Evolutionary conservation across 345 rosid species (phyloP).

Genomic region (Excoecaria agallocha): DNA sequence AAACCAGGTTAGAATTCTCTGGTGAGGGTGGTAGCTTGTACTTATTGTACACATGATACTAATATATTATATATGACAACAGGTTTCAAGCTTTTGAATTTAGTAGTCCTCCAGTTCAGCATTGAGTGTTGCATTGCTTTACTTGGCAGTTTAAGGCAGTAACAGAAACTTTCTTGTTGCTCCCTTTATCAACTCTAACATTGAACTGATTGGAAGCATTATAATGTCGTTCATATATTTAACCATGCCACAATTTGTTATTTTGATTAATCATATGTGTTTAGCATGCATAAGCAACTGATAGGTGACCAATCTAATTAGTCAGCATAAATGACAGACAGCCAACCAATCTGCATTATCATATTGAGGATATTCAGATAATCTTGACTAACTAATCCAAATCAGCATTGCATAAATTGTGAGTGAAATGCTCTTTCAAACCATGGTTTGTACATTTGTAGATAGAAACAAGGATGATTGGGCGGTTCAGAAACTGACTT

Average conservation of each 20-base stretch:
- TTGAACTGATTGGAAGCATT: conserved; percentile 1
- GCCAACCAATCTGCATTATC: neutral
- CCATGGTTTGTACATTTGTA: neutral
- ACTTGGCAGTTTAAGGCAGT: neutral
- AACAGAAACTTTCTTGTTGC: neutral
- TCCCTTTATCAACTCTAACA: neutral
- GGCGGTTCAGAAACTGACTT: conserved; percentile 8
- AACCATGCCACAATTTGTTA: neutral
- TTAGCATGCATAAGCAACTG: neutral
- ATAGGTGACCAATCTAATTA: neutral
- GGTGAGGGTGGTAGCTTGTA: neutral
- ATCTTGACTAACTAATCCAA: neutral
- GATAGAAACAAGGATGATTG: neutral
- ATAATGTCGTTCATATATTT: neutral
- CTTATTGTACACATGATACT: neutral
- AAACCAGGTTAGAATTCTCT: conserved; percentile 52
- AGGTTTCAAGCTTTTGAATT: neutral
- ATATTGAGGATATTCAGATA: neutral
- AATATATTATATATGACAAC: neutral
- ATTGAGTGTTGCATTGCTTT: neutral
- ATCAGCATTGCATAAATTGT: neutral
- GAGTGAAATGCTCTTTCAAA: neutral
- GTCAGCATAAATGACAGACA: neutral
- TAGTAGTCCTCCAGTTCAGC: neutral
- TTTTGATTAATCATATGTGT: neutral